Evolutionary conservation across 139 green algal species (phyloP).

Genomic region (Chlorella sorokiniana): DNA sequence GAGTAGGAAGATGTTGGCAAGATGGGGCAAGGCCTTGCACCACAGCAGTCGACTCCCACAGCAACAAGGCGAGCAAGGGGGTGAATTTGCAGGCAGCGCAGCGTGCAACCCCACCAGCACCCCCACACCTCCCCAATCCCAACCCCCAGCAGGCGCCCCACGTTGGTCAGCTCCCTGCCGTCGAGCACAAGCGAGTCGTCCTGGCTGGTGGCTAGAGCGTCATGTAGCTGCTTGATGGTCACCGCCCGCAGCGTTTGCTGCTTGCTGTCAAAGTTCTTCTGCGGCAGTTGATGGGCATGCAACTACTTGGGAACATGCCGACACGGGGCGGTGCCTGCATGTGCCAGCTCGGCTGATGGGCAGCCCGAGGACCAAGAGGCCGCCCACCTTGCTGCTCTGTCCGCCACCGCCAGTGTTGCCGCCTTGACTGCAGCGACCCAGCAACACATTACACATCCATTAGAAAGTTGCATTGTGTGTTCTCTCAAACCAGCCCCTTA

Average conservation of each 20-base stretch:
- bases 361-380: too few species aligned
- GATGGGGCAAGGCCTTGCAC: not conserved
- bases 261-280: slow-evolving; percentile 39
- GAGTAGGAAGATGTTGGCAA: not conserved
- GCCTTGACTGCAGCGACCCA: slow-evolving; percentile 21
- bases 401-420: slow-evolving; percentile 8
- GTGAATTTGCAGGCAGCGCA: too few species aligned
- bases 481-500: not conserved
- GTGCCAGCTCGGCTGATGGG: not conserved
- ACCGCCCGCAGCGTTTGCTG: slow-evolving; percentile 60
- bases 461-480: too few species aligned
- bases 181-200: slow-evolving; percentile 36
- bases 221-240: slow-evolving; percentile 71
- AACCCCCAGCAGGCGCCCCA: slow-evolving; percentile 16
- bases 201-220: slow-evolving; percentile 24
- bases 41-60: not conserved
- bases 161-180: slow-evolving; percentile 41
- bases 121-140: not conserved
- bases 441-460: too few species aligned
- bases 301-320: not conserved
- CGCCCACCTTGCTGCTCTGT: slow-evolving; percentile 18
- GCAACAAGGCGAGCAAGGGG: too few species aligned
- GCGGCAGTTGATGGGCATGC: not conserved
- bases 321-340: not conserved
- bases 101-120: not conserved